phyloP scores from a whole-genome alignment of 2,329 filamentous ascomycete genomes.

The Sporothrix curviconia region DNA sequence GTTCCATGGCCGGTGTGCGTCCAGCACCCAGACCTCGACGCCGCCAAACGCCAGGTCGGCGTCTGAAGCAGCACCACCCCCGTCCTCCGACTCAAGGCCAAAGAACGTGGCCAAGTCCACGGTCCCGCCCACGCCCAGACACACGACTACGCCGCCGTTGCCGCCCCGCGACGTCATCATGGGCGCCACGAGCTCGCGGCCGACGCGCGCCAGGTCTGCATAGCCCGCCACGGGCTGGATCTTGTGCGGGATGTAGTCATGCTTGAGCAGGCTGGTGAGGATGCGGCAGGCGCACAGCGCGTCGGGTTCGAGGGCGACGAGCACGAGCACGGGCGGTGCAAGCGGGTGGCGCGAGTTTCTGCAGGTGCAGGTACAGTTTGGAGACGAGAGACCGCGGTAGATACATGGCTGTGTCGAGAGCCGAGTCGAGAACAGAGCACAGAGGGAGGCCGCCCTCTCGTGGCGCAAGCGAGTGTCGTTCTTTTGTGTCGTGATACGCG shows the following conservation, averaged over 20 bases:
- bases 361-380: constrained; percentile 84
- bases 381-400: constrained; percentile 83
- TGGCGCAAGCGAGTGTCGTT: no score
- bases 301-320: constrained; percentile 91
- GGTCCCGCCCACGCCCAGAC: constrained; percentile 85
- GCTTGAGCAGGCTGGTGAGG: constrained; percentile 84
- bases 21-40: constrained; percentile 93
- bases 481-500: no score
- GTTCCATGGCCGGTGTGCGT: constrained; percentile 91
- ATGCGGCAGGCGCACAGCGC: constrained; percentile 93
- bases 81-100: constrained; percentile 60
- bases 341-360: constrained; percentile 81
- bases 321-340: constrained; percentile 81
- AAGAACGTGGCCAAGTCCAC: constrained; percentile 78
- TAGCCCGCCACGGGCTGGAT: constrained; percentile 93
- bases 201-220: constrained; percentile 75
- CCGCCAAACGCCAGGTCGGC: constrained; percentile 53
- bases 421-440: constrained; percentile 15
- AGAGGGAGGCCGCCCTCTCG: constrained; percentile 13
- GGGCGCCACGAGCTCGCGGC: constrained; percentile 69
- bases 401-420: constrained; percentile 60
- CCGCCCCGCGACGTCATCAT: constrained; percentile 84
- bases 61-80: constrained; percentile 33
- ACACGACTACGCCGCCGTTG: constrained; percentile 81
- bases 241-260: constrained; percentile 96